Percentiles rank a stretch among this genome's conserved stretches.
Evolutionary conservation across 148 eudicot species (phyloP).

Genomic region (Rhododendron vialii): DNA sequence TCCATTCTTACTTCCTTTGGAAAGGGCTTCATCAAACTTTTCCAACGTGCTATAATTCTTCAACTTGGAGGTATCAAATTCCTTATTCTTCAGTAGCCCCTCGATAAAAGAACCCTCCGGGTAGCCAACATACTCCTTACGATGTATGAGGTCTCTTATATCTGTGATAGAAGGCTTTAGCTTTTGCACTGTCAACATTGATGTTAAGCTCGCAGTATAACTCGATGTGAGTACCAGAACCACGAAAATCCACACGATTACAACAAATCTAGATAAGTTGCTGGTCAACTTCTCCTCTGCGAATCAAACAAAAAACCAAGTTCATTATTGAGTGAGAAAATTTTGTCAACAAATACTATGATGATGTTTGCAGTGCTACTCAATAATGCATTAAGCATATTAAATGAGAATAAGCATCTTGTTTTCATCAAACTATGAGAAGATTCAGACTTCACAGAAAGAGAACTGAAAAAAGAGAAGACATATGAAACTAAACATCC

Average conservation of each 20-base stretch:
- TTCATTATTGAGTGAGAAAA: background rate
- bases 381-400: background rate
- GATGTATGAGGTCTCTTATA: constrained; percentile 32
- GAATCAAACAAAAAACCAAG: background rate
- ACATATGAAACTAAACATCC: background rate
- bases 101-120: constrained; percentile 37
- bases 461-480: background rate
- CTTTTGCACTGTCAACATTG: constrained; percentile 50
- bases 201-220: constrained; percentile 62
- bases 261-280: constrained; percentile 59
- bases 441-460: background rate
- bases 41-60: constrained; percentile 24
- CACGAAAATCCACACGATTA: constrained; percentile 61
- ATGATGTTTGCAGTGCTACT: background rate
- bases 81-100: constrained; percentile 19
- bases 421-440: background rate
- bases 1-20: constrained; percentile 31
- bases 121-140: constrained; percentile 34
- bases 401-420: background rate
- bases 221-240: constrained; percentile 53
- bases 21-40: constrained; percentile 31
- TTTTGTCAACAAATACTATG: background rate
- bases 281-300: constrained; percentile 49
- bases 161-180: constrained; percentile 46
- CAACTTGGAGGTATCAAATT: constrained; percentile 12